Base-by-base conservation (phyloP, 2,329 filamentous ascomycete genomes). In the Phialemoniopsis sp. region DNA sequence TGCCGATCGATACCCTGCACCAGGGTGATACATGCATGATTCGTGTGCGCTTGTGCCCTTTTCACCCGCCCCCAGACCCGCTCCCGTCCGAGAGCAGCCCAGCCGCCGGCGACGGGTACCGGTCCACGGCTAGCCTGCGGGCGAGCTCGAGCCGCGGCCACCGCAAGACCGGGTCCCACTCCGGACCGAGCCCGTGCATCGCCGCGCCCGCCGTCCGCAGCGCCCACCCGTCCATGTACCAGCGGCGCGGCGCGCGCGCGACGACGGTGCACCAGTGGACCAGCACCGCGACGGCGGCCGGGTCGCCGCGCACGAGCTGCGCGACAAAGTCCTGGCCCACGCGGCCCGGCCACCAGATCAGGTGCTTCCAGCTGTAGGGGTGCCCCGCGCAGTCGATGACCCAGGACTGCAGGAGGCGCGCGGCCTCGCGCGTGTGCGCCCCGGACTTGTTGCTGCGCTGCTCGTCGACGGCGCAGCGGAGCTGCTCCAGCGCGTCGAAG, bases 211-310 rank as follows among this genome's bases (percentile, higher is more conserved):
- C 45, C 34, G 50, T 41, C 18, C 48, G 41, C 17, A 36, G 41
- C 17, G 48, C 45, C 53, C 52, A 54, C 9, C 43, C 44, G 29
- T 48, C 37, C 34, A 46, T 42, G 30, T 50, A 54, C 50, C 53
- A 54, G 8, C 48, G 40, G 14, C 34, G 47, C 12, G 50, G 52
- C 18, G 45, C 44, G 16, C 46, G 42, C 29, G 47, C 34, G 50
- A 53, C 51, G 31, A 54, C 41, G 21, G 39, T 38, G 42, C 49
- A 53, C 50, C 52, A 54, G 39, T 54, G 48, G 5, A 50, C 36
- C 13, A 50, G 51, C 9, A 50, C 28, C 3, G 51, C 32, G 9
- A 52, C 42, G 1, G 53, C 49, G 12, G 47, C 38, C 2, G 46
- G 42, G 37, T 52, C 33, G 14, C 32, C 44, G n/a, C 36, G 31